A percentile compares a stretch with the other conserved stretches of the same genome.
Conservation (phyloP, 805 yeast genomes). For the Zygotorulaspora sp. region DNA sequence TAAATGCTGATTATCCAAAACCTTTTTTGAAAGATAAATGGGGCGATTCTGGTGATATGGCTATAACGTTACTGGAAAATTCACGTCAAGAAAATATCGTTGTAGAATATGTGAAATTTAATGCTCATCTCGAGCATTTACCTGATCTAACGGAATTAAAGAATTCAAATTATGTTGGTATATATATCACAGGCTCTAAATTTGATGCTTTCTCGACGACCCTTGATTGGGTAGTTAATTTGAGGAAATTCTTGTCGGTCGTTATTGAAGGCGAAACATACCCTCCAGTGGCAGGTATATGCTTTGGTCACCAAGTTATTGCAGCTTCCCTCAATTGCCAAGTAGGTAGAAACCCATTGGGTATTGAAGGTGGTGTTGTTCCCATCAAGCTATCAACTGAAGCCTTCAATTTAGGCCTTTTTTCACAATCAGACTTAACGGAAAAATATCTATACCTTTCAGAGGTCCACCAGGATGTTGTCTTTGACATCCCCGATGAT, state of each 20-base stretch:
- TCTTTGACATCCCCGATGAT: conserved; percentile 41
- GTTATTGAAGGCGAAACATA: conserved; percentile 14
- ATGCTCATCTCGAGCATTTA: conserved; percentile 20
- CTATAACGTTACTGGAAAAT: conserved; percentile 18
- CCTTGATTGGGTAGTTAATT: conserved; percentile 39
- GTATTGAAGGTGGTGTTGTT: conserved; percentile 71
- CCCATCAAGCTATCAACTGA: conserved; percentile 44
- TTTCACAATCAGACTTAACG: conserved; percentile 4
- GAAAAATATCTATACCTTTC: conserved; percentile 37
- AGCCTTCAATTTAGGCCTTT: conserved; percentile 17
- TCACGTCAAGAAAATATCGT: conserved; percentile 9
- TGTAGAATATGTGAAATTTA: conserved; percentile 21
- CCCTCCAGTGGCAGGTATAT: conserved; percentile 60
- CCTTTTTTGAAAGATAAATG: conserved; percentile 23
- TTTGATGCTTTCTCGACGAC: conserved; percentile 41
- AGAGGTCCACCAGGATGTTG: conserved; percentile 59
- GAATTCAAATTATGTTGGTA: conserved; percentile 30
- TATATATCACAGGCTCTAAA: conserved; percentile 46
- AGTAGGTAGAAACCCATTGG: conserved; percentile 53
- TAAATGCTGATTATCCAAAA: conserved; percentile 23
- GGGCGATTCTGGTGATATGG: conserved; percentile 30
- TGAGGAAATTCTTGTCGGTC: conserved; percentile 36
- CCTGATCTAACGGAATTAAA: conserved; percentile 22
- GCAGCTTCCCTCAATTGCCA: conserved; percentile 60
- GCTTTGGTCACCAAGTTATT: conserved; percentile 88